These are phyloP conservation scores for Rehmannia glutinosa DNA, from an alignment of 257 asterid genomes.

Conservation along the genomic window DNA sequence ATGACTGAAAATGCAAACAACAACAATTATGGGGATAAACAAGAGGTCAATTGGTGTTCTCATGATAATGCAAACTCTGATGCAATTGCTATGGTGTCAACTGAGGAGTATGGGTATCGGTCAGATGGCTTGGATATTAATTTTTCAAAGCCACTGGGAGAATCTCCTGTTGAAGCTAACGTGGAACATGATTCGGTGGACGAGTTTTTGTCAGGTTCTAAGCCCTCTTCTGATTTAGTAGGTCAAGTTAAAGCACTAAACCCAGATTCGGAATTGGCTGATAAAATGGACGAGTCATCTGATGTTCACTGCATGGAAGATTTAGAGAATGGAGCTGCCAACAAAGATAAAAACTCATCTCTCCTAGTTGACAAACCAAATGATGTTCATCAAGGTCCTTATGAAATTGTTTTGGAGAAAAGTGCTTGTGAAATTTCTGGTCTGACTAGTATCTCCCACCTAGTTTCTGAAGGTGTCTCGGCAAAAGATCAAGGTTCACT, in stretches of 20 bases:
- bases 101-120: slow-evolving; percentile 37
- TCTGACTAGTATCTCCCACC: slow-evolving; percentile 36
- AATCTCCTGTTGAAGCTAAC: slow-evolving; percentile 27
- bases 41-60: slow-evolving; percentile 31
- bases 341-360: slow-evolving; percentile 19
- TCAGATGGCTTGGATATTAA: slow-evolving; percentile 19
- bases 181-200: slow-evolving; percentile 19
- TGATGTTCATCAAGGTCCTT: slow-evolving; percentile 20
- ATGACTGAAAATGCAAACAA: slow-evolving; percentile 32
- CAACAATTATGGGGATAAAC: slow-evolving; percentile 27
- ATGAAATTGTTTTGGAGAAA: slow-evolving; percentile 28
- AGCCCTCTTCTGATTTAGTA: slow-evolving; percentile 23
- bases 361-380: too few relatives aligned
- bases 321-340: slow-evolving; percentile 23
- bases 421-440: slow-evolving; percentile 27
- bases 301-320: slow-evolving; percentile 24
- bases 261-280: slow-evolving; percentile 23
- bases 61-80: slow-evolving; percentile 34
- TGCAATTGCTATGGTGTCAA: slow-evolving; percentile 22
- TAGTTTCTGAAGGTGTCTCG: slow-evolving; percentile 25
- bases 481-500: slow-evolving; percentile 24
- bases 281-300: slow-evolving; percentile 29
- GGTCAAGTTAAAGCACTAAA: slow-evolving; percentile 25
- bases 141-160: slow-evolving; percentile 24
- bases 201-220: slow-evolving; percentile 31